Conservation (phyloP, 257 asterid species). For the Solanum gracilifrons region DNA sequence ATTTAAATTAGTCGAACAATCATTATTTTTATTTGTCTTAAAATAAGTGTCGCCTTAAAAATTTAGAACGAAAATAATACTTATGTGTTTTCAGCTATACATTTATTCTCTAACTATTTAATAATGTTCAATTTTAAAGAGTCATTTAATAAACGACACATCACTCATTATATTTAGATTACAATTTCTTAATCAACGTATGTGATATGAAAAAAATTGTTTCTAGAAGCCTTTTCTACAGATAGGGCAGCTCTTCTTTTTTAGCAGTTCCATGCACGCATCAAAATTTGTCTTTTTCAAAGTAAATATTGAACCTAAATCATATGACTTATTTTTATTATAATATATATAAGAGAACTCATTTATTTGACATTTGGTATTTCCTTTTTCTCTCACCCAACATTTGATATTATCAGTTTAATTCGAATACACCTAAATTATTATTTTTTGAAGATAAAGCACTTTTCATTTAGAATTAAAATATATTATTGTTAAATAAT, state of each 20-base stretch:
- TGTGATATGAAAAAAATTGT: background rate
- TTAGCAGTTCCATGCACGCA: background rate
- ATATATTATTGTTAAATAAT: background rate
- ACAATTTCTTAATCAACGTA: background rate
- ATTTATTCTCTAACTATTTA: background rate
- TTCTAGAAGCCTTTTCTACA: background rate
- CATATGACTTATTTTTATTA: background rate
- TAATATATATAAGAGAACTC: background rate
- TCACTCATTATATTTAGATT: background rate
- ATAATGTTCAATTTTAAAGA: too few species aligned
- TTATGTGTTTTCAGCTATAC: background rate
- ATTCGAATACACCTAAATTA: background rate
- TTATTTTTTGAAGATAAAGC: background rate
- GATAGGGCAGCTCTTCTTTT: background rate
- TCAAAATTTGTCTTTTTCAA: background rate
- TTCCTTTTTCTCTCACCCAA: background rate
- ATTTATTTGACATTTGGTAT: background rate
- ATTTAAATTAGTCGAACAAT: background rate
- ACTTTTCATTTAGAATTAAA: background rate
- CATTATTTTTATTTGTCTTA: rapidly evolving
- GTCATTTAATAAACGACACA: background rate
- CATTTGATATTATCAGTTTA: background rate
- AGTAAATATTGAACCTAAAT: background rate
- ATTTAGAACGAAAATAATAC: background rate
- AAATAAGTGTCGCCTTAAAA: too few species aligned